These are phyloP conservation scores for Plasmodium ovale DNA, from an alignment of 169 alveolate species.

Conservation along the genomic window DNA sequence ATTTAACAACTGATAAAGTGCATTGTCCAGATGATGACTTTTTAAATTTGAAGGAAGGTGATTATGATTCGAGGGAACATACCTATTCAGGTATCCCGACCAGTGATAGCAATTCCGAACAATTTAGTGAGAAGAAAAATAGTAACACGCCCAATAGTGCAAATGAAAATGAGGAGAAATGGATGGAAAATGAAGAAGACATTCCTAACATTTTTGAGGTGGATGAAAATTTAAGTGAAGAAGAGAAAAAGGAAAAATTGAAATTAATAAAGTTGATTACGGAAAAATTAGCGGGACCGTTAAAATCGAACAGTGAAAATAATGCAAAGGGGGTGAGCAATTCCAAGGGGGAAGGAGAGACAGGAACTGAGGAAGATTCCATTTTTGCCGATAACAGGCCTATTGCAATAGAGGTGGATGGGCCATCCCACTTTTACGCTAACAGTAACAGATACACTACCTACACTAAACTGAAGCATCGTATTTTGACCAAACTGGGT, in stretches of 20 bases:
- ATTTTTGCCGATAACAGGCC: conserved; percentile 87
- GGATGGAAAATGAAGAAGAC: conserved; percentile 73
- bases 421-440: conserved; percentile 94
- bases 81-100: background rate
- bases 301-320: conserved; percentile 29
- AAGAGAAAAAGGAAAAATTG: conserved; percentile 61
- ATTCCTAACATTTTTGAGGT: conserved; percentile 72
- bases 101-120: conserved; percentile 4
- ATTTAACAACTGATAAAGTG: background rate
- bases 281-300: conserved; percentile 73
- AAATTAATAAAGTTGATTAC: conserved; percentile 64
- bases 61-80: background rate
- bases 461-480: conserved; percentile 91
- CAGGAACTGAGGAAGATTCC: conserved; percentile 20
- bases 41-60: background rate
- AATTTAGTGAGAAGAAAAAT: background rate
- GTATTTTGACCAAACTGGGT: conserved; percentile 93
- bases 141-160: background rate
- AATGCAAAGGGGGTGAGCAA: background rate
- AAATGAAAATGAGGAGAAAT: conserved; percentile 7
- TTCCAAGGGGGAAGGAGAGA: background rate
- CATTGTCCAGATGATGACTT: background rate
- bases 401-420: conserved; percentile 93
- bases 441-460: conserved; percentile 90
- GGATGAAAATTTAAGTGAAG: conserved; percentile 74